phyloP scores from a whole-genome alignment of 495 filamentous ascomycete genomes.

The Penicillium maclennaniae region DNA sequence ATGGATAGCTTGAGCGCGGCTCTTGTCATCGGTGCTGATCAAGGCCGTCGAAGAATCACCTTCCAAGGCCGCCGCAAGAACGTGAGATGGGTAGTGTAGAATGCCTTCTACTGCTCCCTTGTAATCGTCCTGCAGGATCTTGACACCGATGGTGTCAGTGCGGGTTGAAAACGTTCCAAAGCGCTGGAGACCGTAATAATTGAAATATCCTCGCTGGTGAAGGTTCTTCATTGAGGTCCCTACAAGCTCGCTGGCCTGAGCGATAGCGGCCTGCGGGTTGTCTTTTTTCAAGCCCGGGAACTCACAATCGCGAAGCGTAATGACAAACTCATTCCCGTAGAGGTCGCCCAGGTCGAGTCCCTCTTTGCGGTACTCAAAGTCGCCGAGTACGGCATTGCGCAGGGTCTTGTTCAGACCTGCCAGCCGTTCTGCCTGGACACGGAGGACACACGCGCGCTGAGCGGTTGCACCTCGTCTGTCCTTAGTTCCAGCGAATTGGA shows the following conservation, averaged over 20 bases:
- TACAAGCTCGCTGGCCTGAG: constrained; percentile 53
- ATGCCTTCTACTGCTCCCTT: constrained; percentile 73
- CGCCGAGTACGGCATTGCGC: constrained; percentile 61
- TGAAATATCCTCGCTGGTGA: constrained; percentile 73
- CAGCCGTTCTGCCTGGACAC: constrained; percentile 60
- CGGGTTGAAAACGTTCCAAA: constrained; percentile 82
- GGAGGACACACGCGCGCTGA: constrained; percentile 73
- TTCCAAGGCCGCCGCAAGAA: constrained; percentile 44
- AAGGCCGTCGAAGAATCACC: constrained; percentile 32
- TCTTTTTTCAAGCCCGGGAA: constrained; percentile 50
- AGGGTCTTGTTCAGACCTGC: constrained; percentile 58
- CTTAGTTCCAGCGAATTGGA: constrained; percentile 91
- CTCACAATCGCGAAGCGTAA: constrained; percentile 80
- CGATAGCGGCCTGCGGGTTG: constrained; percentile 31
- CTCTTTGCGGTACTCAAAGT: constrained; percentile 68
- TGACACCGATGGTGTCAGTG: constrained; percentile 77
- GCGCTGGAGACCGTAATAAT: constrained; percentile 93
- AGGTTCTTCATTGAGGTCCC: constrained; percentile 51
- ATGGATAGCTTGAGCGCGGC: constrained; percentile 70
- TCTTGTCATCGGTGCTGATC: constrained; percentile 66
- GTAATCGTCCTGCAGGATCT: constrained; percentile 76
- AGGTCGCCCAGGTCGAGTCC: constrained; percentile 80
- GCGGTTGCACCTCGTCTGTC: constrained; percentile 85
- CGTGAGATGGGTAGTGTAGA: constrained; percentile 57
- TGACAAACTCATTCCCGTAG: constrained; percentile 82